Evolutionary conservation across 2,329 filamentous ascomycete genomes (phyloP), one percentile per base, ranked within the genome.

Genomic region (Botrytis tulipae): DNA sequence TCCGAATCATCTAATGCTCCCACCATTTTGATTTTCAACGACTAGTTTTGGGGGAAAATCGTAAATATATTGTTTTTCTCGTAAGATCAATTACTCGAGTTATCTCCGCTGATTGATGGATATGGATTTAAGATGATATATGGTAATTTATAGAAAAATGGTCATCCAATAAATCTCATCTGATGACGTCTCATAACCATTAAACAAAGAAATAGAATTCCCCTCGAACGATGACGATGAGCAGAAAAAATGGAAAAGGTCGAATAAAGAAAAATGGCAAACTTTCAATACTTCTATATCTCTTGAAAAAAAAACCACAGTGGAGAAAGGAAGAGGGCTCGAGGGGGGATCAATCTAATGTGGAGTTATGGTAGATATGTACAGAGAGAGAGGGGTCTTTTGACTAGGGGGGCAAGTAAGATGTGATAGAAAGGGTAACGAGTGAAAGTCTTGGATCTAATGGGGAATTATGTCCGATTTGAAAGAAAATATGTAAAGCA

Each of bases 1-100:
- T 73, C 71, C 25, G 65, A 70, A 37, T 70, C 71, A 62, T 73
- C 51, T 59, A 59, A n/a, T 59, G 7, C 25, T 14, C 32, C 51
- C 3, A 51, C 9, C 70, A 70, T 70, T 46, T 61, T 61, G 67
- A 22, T 68, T 22, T 16, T 35, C 48, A 16, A 68, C 5, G 25
- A 57, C 35, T 42, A 42, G 22, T 32, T 57, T 35, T 22, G 14
- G 22, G 7, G 35, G 22, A 42, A 5, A 16, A 12, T 40, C 18
- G 61, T 3, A 32, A 57, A 20, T 44, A 22, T 46, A 29, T 40
- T 9, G 22, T 20, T 25, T 42, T 54, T 0, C 51, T 16, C 40
- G 6, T 29, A 22, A 7, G 25, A 16, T 8, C 18, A n/a, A 42
- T 29, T 14, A 14, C 10, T 42, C 35, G 48, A 42, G 3, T 42